phyloP scores from a whole-genome alignment of 2,329 filamentous ascomycete species.

The Alternaria hordeiaustralica region DNA sequence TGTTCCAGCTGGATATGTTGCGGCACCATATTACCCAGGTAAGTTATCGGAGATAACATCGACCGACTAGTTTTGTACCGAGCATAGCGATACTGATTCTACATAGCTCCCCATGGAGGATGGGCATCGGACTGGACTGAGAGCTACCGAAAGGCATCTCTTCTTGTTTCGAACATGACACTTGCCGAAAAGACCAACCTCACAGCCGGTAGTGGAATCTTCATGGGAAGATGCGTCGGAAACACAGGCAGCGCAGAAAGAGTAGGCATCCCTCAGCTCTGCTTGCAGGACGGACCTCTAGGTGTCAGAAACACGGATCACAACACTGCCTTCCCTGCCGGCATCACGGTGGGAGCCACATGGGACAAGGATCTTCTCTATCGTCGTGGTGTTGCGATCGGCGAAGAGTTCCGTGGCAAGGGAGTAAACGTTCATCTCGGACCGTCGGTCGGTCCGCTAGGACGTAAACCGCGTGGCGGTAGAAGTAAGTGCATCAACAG shows the following conservation, averaged over 20 bases:
- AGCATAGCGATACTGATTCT: neutral
- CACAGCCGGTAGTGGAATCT: constrained; percentile 73
- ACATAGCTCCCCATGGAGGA: constrained; percentile 68
- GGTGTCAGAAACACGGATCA: constrained; percentile 77
- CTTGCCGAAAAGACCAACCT: constrained; percentile 82
- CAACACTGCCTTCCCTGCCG: constrained; percentile 77
- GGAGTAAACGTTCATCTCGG: constrained; percentile 75
- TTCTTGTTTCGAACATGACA: constrained; percentile 76
- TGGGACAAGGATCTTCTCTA: constrained; percentile 77
- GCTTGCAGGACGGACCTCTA: constrained; percentile 69
- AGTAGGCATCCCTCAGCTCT: constrained; percentile 73
- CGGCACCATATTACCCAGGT: constrained; percentile 70
- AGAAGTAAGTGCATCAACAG: constrained; percentile 53
- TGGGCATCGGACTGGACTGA: constrained; percentile 72
- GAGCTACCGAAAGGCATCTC: constrained; percentile 73
- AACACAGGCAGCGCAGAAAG: constrained; percentile 75
- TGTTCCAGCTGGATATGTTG: constrained; percentile 45
- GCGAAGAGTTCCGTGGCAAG: constrained; percentile 75
- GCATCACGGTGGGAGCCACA: constrained; percentile 78
- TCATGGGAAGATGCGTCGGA: constrained; percentile 75
- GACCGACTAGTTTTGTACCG: neutral
- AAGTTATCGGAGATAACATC: neutral
- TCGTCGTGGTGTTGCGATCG: constrained; percentile 70
- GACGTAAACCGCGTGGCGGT: constrained; percentile 67
- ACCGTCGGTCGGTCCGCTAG: constrained; percentile 73